Evolutionary conservation across 306 rosid genomes (phyloP).

Genomic region (Crotalaria pallida): DNA sequence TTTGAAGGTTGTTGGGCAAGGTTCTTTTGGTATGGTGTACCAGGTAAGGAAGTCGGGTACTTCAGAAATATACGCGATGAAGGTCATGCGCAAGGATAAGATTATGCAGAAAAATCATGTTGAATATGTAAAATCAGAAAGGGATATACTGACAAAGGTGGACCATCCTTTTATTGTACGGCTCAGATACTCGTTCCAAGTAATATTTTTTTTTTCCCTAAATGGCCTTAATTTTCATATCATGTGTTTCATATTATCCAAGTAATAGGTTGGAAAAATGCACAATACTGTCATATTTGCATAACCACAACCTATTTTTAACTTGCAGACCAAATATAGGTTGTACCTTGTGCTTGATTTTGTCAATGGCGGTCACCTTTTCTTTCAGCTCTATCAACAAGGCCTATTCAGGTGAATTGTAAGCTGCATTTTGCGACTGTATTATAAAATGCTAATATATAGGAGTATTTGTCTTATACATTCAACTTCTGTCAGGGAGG

Average conservation of each 20-base stretch:
- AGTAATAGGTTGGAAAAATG: neutral
- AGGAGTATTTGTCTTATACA: neutral
- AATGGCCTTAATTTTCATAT: neutral
- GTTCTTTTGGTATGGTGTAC: conserved; percentile 79
- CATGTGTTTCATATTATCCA: neutral
- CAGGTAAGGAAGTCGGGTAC: conserved; percentile 74
- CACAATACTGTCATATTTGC: neutral
- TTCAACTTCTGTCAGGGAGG: conserved; percentile 54
- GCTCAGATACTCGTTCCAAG: conserved; percentile 82
- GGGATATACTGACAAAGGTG: conserved; percentile 64
- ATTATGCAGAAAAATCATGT: conserved; percentile 69
- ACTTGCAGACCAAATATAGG: conserved; percentile 70
- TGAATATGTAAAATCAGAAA: conserved; percentile 76
- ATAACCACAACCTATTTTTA: neutral
- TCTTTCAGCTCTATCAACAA: conserved; percentile 75
- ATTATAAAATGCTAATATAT: neutral
- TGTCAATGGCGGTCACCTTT: conserved; percentile 80
- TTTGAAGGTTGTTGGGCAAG: conserved; percentile 80
- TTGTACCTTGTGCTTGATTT: conserved; percentile 81
- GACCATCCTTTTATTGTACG: conserved; percentile 70
- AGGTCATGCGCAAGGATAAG: conserved; percentile 83
- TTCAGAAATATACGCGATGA: conserved; percentile 83
- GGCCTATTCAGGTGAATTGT: conserved; percentile 68
- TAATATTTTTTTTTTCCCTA: conserved; percentile 29
- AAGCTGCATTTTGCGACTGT: neutral